These are phyloP conservation scores for Hypoxylon sp. DNA, from an alignment of 2,329 filamentous ascomycete genomes.

Conservation along the genomic window DNA sequence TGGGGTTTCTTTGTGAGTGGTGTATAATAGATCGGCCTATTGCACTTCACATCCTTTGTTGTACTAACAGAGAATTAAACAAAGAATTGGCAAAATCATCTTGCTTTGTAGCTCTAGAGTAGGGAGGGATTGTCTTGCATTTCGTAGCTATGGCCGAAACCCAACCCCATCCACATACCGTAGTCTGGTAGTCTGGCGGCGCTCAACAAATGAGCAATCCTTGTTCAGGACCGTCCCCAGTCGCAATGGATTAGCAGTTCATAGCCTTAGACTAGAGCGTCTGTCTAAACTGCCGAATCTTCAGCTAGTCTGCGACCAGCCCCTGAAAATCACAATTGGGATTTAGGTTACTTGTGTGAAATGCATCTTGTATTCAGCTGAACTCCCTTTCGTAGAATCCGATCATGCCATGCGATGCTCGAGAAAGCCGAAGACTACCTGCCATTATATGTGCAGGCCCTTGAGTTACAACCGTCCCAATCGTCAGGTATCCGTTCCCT, in stretches of 20 bases:
- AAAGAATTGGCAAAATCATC: background rate
- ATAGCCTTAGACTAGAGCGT: background rate
- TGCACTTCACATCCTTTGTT: too few relatives aligned
- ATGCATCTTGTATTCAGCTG: conserved; percentile 52
- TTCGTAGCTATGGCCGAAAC: background rate
- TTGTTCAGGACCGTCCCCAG: background rate
- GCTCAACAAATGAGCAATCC: background rate
- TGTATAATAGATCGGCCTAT: background rate
- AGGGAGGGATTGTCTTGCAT: background rate
- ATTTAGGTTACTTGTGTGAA: conserved; percentile 39
- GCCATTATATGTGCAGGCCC: conserved; percentile 45
- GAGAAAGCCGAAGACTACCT: conserved; percentile 50
- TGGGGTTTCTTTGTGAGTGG: background rate
- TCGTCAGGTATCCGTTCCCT: conserved; percentile 50
- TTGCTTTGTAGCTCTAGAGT: background rate
- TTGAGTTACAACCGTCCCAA: conserved; percentile 49
- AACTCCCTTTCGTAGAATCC: conserved; percentile 52
- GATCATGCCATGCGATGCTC: conserved; percentile 52
- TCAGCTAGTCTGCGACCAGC: conserved; percentile 7
- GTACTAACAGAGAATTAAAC: too few relatives aligned
- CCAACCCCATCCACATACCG: background rate
- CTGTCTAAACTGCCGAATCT: background rate
- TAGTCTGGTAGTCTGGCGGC: too few relatives aligned
- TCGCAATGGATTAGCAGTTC: conserved; percentile 3
- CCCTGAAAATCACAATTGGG: conserved; percentile 29